These are phyloP conservation scores for Soucietia sequanensis DNA, from an alignment of 805 yeast genomes.

Conservation along the genomic window DNA sequence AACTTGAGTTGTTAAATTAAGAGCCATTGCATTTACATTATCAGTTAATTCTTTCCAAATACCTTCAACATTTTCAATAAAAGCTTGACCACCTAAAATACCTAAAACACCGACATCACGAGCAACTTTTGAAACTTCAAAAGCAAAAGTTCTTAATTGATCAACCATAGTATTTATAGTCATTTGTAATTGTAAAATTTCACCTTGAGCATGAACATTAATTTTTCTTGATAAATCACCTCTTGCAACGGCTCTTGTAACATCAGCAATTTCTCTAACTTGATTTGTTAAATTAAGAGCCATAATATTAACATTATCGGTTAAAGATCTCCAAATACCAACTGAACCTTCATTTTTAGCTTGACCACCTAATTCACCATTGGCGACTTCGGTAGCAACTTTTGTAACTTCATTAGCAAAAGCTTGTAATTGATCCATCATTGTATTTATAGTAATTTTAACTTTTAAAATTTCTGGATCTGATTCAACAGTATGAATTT, in stretches of 20 bases:
- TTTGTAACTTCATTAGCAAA: slow-evolving; percentile 81
- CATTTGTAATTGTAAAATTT: slow-evolving; percentile 78
- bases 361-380: slow-evolving; percentile 88
- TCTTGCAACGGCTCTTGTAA: slow-evolving; percentile 82
- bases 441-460: slow-evolving; percentile 77
- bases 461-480: slow-evolving; percentile 81
- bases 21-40: slow-evolving; percentile 87
- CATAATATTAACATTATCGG: slow-evolving; percentile 86
- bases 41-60: slow-evolving; percentile 87
- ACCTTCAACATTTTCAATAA: slow-evolving; percentile 75
- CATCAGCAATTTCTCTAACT: slow-evolving; percentile 82
- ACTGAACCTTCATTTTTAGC: slow-evolving; percentile 82
- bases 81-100: slow-evolving; percentile 84
- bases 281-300: slow-evolving; percentile 74
- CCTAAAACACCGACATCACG: slow-evolving; percentile 91
- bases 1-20: slow-evolving; percentile 83
- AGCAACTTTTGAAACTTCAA: slow-evolving; percentile 84
- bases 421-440: slow-evolving; percentile 85
- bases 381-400: slow-evolving; percentile 87
- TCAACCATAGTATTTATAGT: slow-evolving; percentile 89
- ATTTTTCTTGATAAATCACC: slow-evolving; percentile 83
- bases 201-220: slow-evolving; percentile 91
- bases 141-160: slow-evolving; percentile 77
- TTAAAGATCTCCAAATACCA: slow-evolving; percentile 84
- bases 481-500: slow-evolving; percentile 64